These are phyloP conservation scores for Tricholoma hemisulphureum DNA, from an alignment of 768 basidiomycete genomes.

Conservation along the genomic window DNA sequence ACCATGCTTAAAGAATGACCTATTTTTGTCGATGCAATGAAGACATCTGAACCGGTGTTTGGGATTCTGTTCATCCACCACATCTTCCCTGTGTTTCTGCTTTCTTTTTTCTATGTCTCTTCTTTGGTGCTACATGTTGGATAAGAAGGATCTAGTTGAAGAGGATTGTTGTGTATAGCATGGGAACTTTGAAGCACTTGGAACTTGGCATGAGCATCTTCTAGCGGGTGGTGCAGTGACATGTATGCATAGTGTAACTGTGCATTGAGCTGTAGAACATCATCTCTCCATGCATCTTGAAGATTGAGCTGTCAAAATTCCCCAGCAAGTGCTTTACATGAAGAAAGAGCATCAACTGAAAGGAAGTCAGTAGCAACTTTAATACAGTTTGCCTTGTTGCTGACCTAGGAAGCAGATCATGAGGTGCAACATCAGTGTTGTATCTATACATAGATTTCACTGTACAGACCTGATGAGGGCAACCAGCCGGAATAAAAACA, in stretches of 20 bases:
- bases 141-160: not conserved
- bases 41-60: not conserved
- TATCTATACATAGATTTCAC: not conserved
- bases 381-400: conserved; percentile 86
- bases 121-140: not conserved
- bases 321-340: conserved; percentile 78
- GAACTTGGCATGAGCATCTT: not conserved
- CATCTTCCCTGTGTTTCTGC: not conserved
- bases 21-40: not conserved
- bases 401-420: conserved; percentile 55
- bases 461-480: conserved; percentile 75
- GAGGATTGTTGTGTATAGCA: not conserved
- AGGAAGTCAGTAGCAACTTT: conserved; percentile 94
- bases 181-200: not conserved
- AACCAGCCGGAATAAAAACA: conserved; percentile 92
- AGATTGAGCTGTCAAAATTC: conserved; percentile 90
- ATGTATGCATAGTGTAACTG: not conserved
- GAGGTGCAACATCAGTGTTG: conserved; percentile 1
- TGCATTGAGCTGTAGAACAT: conserved; percentile 69
- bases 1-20: not conserved
- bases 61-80: too few relatives aligned
- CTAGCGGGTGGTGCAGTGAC: not conserved
- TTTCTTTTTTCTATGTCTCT: not conserved
- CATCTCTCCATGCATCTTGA: conserved; percentile 84
- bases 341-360: conserved; percentile 82